Evolutionary conservation across 2,329 filamentous ascomycete species (phyloP), one percentile per base, ranked within the genome.

Genomic region (Tolypocladium album): DNA sequence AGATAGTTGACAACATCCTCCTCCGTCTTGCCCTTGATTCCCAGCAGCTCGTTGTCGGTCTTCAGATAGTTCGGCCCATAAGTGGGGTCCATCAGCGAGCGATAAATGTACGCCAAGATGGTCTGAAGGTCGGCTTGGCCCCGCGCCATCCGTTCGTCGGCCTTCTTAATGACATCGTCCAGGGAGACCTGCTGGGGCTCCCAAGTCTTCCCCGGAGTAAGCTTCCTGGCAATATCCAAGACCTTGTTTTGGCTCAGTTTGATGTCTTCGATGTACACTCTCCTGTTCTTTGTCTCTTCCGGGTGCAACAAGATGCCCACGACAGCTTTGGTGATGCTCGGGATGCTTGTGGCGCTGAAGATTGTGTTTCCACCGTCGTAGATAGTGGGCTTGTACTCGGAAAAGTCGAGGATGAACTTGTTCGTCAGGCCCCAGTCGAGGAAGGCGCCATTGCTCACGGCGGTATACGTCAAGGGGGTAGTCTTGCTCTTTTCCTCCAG

Each of bases 401-500:
- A 70, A 1, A 68, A 53, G 60, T 81, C 73, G 1, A 82, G 57
- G 6, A 82, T 56, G 64, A 85, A 79, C 2, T 70, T 70, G 1
- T 69, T 52, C 62, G 68, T 43, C 6, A 79, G 56, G 9, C 75
- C 76, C 82, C 80, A 86, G 68, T 88, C 85, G 60, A 87, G 78
- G 70, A 88, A 87, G 0, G 74, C 69, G 0, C 80, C 80, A 58
- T 75, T 82, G 31, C 79, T 73, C 2, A 88, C 69, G 22, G 74
- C 72, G 0, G 81, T 85, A 74, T 86, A 88, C 17, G 78, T 74
- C 73, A 87, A 67, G 42, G 69, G 61, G 56, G 73, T 69, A 47
- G 74, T 69, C 65, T 73, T 69, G 4, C 75, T 69, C 55, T 75
- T 71, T 65, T 76, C 72, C 40, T 69, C 69, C 5, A 83, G 62